Evolutionary conservation across 495 filamentous ascomycete genomes (phyloP).

Genomic region (Tuber calosporum): DNA sequence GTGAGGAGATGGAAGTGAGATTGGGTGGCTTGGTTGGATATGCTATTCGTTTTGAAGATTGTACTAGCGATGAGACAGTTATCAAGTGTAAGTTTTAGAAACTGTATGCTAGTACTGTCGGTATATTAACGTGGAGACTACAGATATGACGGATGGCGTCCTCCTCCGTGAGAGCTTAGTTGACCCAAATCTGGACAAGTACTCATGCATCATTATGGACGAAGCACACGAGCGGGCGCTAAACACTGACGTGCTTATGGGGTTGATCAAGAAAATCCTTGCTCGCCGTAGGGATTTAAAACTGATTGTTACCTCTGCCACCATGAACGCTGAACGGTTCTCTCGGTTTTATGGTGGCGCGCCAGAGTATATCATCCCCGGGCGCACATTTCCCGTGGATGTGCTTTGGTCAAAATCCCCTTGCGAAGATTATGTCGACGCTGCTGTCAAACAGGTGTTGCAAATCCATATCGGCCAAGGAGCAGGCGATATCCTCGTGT

Average conservation of each 20-base stretch:
- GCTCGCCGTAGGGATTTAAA: conserved; percentile 85
- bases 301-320: conserved; percentile 94
- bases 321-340: conserved; percentile 96
- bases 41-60: conserved; percentile 98
- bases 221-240: conserved; percentile 96
- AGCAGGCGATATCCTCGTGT: conserved; percentile 87
- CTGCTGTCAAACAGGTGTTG: conserved; percentile 90
- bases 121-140: conserved; percentile 36
- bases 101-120: neutral
- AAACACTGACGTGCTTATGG: conserved; percentile 97
- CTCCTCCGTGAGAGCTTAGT: conserved; percentile 86
- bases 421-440: conserved; percentile 95
- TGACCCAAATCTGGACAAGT: conserved; percentile 87
- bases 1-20: conserved; percentile 98
- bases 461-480: conserved; percentile 96
- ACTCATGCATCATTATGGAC: conserved; percentile 99
- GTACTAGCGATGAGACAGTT: conserved; percentile 83
- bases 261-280: conserved; percentile 92
- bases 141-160: conserved; percentile 96
- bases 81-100: conserved; percentile 67
- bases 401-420: conserved; percentile 91
- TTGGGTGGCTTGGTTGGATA: conserved; percentile 86
- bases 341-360: conserved; percentile 96
- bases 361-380: conserved; percentile 93
- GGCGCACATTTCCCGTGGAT: conserved; percentile 94